phyloP scores from a whole-genome alignment of 208 protist species.

The Trypanosoma theileri region DNA sequence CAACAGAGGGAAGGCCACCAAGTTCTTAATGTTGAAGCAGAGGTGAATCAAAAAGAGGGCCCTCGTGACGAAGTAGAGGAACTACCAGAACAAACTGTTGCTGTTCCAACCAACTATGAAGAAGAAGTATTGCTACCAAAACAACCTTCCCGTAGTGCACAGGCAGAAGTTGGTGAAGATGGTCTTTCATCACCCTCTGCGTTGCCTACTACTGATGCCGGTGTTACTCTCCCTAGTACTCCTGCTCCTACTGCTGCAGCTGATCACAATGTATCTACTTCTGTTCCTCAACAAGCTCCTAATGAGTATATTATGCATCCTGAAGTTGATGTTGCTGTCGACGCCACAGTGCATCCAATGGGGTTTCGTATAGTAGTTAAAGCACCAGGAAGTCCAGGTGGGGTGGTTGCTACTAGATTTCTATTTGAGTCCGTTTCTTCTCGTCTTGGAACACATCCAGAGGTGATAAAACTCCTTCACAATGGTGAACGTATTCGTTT shows the following conservation, averaged over 20 bases:
- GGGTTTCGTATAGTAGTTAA: slow-evolving; percentile 22
- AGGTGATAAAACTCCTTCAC: slow-evolving; percentile 56
- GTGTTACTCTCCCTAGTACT: too few relatives aligned
- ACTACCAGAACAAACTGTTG: slow-evolving; percentile 4
- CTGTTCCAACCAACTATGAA: slow-evolving; percentile 1
- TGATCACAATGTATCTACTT: not conserved
- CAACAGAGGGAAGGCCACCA: slow-evolving; percentile 3
- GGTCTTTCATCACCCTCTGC: not conserved
- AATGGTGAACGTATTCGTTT: slow-evolving; percentile 65
- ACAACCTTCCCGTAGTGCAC: slow-evolving; percentile 23
- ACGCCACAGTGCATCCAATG: slow-evolving; percentile 31
- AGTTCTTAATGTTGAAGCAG: slow-evolving; percentile 30
- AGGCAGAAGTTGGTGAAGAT: slow-evolving; percentile 18
- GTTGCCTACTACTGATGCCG: not conserved
- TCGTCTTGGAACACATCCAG: slow-evolving; percentile 56
- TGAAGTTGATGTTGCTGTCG: slow-evolving; percentile 25
- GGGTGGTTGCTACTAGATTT: slow-evolving; percentile 17
- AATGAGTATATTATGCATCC: slow-evolving; percentile 11
- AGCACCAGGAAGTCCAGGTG: slow-evolving; percentile 9
- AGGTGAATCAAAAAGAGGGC: slow-evolving; percentile 16
- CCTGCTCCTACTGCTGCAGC: not conserved
- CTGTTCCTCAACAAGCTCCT: not conserved
- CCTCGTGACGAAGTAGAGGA: slow-evolving; percentile 15
- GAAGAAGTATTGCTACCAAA: slow-evolving; percentile 5
- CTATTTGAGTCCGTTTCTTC: slow-evolving; percentile 66